Evolutionary conservation across 371 early-diverging fungal genomes (phyloP).

Genomic region (Actinomucor elegans): DNA sequence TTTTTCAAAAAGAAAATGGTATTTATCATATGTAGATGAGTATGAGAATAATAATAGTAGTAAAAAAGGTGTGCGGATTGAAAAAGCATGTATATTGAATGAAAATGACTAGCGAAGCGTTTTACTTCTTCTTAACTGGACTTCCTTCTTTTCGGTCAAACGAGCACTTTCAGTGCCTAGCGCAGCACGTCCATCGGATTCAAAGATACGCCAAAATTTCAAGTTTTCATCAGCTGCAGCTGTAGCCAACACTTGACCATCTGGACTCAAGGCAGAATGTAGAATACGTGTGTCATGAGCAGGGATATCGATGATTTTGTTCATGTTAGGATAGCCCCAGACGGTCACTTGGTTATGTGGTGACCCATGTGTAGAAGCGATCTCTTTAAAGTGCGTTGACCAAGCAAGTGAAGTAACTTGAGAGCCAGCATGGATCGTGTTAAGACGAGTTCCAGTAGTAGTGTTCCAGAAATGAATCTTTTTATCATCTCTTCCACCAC

Average conservation of each 20-base stretch:
- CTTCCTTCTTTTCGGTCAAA: conserved; percentile 1
- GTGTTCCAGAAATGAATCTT: conserved; percentile 97
- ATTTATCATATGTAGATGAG: too few relatives aligned
- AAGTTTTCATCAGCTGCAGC: conserved; percentile 94
- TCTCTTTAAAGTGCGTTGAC: conserved; percentile 91
- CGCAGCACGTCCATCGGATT: conserved; percentile 20
- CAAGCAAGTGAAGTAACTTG: conserved; percentile 96
- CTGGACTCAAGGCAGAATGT: conserved; percentile 89
- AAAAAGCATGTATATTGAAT: too few relatives aligned
- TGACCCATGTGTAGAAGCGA: conserved; percentile 94
- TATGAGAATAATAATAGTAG: too few relatives aligned
- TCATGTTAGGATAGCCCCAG: conserved; percentile 88
- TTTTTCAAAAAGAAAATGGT: too few relatives aligned
- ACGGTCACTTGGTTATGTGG: conserved; percentile 85
- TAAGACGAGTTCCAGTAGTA: conserved; percentile 62
- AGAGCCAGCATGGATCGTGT: conserved; percentile 80
- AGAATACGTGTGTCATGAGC: conserved; percentile 93
- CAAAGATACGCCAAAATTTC: conserved; percentile 97
- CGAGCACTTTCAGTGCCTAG: background rate
- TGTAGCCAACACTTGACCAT: conserved; percentile 90
- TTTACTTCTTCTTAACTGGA: conserved; percentile 1
- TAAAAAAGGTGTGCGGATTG: too few relatives aligned
- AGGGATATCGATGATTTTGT: conserved; percentile 74
- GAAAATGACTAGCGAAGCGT: conserved; percentile 2
- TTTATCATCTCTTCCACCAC: conserved; percentile 95